These are phyloP conservation scores for Fusarium continuum DNA, from an alignment of 2,329 filamentous ascomycete species.

Conservation along the genomic window DNA sequence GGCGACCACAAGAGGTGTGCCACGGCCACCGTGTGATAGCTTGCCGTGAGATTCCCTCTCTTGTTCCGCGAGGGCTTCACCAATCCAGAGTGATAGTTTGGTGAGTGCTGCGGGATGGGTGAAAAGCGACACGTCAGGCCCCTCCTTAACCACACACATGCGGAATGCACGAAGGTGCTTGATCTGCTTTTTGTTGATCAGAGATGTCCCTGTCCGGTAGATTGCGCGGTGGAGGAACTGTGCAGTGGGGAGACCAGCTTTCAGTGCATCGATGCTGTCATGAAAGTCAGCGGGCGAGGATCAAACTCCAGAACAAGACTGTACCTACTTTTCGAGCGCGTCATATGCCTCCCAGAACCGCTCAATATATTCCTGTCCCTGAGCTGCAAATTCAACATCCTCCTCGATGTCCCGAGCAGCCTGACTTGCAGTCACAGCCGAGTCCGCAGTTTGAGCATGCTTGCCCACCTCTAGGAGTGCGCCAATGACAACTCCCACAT, in stretches of 20 bases:
- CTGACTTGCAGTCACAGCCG: constrained; percentile 46
- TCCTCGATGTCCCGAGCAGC: constrained; percentile 54
- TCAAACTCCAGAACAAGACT: not conserved
- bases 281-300: not conserved
- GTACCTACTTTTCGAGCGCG: constrained; percentile 72
- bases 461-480: constrained; percentile 92
- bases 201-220: constrained; percentile 86
- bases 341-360: constrained; percentile 79
- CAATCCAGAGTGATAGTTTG: constrained; percentile 93
- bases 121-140: constrained; percentile 90
- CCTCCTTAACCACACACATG: constrained; percentile 95
- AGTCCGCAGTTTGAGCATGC: constrained; percentile 51
- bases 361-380: constrained; percentile 71
- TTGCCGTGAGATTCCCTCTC: constrained; percentile 80
- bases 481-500: constrained; percentile 91
- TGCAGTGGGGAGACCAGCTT: constrained; percentile 80
- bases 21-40: constrained; percentile 72
- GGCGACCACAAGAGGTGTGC: constrained; percentile 88
- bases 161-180: constrained; percentile 91
- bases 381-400: constrained; percentile 59
- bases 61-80: constrained; percentile 89
- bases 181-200: constrained; percentile 94
- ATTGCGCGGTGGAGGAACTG: constrained; percentile 93
- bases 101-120: constrained; percentile 92
- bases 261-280: constrained; percentile 76